phyloP scores from a whole-genome alignment of 75 land plant species.

The Cryptomeria japonica region DNA sequence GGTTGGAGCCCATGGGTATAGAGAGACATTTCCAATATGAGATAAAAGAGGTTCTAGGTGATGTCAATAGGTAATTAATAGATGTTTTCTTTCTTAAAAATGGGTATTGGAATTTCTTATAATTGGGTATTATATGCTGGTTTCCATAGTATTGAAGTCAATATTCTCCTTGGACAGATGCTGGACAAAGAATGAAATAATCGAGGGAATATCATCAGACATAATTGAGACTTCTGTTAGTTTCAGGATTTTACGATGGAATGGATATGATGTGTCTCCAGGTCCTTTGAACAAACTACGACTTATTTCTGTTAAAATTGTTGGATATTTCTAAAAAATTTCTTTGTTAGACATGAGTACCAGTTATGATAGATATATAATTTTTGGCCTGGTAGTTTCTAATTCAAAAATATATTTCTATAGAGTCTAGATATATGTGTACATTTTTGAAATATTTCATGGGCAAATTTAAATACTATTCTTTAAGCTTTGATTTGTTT shows the following conservation, averaged over 20 bases:
- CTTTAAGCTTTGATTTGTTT: too few species aligned
- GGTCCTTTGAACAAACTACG: background rate
- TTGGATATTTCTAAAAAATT: background rate
- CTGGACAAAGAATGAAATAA: too few species aligned
- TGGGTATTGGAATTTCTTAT: too few species aligned
- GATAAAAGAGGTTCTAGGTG: constrained; percentile 40
- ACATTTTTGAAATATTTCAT: background rate
- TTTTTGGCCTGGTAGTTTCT: background rate
- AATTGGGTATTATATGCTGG: background rate
- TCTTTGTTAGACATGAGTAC: background rate
- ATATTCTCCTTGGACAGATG: background rate
- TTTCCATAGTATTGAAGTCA: background rate
- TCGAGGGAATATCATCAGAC: too few species aligned
- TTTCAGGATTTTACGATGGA: background rate
- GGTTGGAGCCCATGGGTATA: constrained; percentile 49
- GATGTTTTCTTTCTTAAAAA: too few species aligned
- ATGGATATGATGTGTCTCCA: constrained; percentile 6
- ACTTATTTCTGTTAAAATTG: too few species aligned
- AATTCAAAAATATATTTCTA: background rate
- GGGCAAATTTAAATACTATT: too few species aligned
- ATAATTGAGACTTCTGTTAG: too few species aligned
- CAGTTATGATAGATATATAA: too few species aligned
- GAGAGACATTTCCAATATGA: constrained; percentile 44
- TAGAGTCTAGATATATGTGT: background rate
- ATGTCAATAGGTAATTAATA: constrained; percentile 14